Percentiles rank a stretch among this genome's conserved stretches.
phyloP scores from a whole-genome alignment of 768 basidiomycete genomes.

The Agaricus blazei region DNA sequence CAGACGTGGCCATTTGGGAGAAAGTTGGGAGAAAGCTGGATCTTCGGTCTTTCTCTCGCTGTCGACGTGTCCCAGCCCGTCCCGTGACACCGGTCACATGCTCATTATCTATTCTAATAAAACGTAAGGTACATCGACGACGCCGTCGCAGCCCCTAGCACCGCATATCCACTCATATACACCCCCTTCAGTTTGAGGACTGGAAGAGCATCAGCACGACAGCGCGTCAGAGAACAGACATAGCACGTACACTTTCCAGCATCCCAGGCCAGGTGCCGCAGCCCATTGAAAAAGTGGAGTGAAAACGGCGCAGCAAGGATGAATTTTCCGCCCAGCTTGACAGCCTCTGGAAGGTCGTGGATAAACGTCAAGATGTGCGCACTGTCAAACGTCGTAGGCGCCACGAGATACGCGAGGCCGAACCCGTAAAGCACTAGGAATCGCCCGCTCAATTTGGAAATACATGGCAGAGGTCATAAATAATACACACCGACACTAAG shows the following conservation, averaged over 20 bases:
- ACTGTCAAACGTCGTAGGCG: constrained; percentile 77
- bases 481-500: constrained; percentile 67
- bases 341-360: constrained; percentile 63
- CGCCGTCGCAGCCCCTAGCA: constrained; percentile 72
- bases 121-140: constrained; percentile 61
- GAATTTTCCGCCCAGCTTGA: constrained; percentile 74
- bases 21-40: neutral
- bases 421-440: constrained; percentile 79
- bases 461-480: neutral
- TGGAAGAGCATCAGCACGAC: constrained; percentile 24
- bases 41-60: neutral
- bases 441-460: neutral
- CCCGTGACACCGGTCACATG: constrained; percentile 8
- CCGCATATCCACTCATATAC: constrained; percentile 79
- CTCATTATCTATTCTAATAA: neutral
- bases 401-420: constrained; percentile 79
- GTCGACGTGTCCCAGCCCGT: constrained; percentile 9
- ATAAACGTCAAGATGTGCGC: constrained; percentile 70
- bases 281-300: constrained; percentile 86
- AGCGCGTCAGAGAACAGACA: neutral
- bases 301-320: constrained; percentile 84
- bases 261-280: constrained; percentile 92
- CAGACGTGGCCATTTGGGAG: neutral
- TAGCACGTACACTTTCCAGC: constrained; percentile 70
- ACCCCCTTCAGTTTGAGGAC: constrained; percentile 78